These are phyloP conservation scores for Mycena rebaudengoi DNA, from an alignment of 768 basidiomycete species.

Conservation along the genomic window DNA sequence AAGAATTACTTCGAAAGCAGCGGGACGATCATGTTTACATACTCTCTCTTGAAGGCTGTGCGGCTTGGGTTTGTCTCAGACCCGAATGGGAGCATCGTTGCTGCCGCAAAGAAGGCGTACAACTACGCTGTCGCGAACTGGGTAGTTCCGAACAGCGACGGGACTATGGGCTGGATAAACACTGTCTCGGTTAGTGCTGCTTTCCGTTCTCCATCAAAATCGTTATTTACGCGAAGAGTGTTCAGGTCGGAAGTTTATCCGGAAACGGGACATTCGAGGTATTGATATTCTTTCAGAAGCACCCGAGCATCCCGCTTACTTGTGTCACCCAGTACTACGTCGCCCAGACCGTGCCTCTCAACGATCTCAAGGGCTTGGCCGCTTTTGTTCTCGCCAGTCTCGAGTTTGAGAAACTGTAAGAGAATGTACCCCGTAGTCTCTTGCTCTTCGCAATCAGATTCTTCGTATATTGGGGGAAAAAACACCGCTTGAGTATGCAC, in stretches of 20 bases:
- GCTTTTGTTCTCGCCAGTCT: no score
- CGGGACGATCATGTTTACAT: constrained; percentile 56
- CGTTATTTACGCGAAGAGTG: neutral
- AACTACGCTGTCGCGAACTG: constrained; percentile 49
- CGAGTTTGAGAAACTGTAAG: no score
- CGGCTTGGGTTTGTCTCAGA: constrained; percentile 51
- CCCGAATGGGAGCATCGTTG: constrained; percentile 46
- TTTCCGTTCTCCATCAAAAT: neutral
- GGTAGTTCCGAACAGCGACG: constrained; percentile 50
- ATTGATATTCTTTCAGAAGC: no score
- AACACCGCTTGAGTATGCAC: no score
- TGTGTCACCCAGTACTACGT: no score
- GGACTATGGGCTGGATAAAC: constrained; percentile 55
- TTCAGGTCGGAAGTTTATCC: constrained; percentile 54
- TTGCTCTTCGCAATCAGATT: no score
- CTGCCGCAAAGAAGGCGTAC: constrained; percentile 51
- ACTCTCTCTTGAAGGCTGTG: constrained; percentile 54
- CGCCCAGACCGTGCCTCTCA: no score
- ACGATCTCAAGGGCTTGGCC: no score
- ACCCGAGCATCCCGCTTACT: no score
- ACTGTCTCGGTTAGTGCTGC: constrained; percentile 50
- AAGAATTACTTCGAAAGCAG: constrained; percentile 62
- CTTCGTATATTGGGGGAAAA: no score
- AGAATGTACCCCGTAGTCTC: no score
- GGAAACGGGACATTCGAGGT: no score